Evolutionary conservation across 2,329 filamentous ascomycete species (phyloP).

Genomic region (Triangularia verruculosa): DNA sequence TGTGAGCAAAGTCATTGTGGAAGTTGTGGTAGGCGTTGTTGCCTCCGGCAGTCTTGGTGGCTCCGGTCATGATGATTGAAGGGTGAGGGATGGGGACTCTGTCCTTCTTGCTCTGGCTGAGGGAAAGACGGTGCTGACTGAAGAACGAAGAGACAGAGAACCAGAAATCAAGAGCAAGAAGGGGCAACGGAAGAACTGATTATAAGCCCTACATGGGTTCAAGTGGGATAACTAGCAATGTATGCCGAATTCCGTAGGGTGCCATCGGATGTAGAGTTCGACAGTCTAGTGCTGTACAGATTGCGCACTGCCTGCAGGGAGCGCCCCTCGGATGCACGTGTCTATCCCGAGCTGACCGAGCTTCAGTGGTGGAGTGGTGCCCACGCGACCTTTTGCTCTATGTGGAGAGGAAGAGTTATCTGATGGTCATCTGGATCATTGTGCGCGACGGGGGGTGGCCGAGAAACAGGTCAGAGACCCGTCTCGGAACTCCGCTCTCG

Average conservation of each 20-base stretch:
- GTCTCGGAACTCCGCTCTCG: not conserved
- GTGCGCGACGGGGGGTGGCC: not conserved
- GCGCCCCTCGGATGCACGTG: not conserved
- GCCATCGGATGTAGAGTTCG: not conserved
- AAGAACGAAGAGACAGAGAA: slow-evolving; percentile 6
- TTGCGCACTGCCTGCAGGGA: not conserved
- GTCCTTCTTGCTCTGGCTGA: not conserved
- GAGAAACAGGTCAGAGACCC: not conserved
- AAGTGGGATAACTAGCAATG: not conserved
- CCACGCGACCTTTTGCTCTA: not conserved
- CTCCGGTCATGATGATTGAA: slow-evolving; percentile 2
- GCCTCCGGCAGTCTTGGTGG: slow-evolving; percentile 56
- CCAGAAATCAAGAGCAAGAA: not conserved
- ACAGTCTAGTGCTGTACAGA: not conserved
- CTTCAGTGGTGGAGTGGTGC: not conserved
- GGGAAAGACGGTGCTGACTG: not conserved
- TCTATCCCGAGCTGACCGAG: not conserved
- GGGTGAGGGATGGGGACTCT: not conserved
- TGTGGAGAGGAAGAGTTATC: not conserved
- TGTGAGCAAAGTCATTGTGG: slow-evolving; percentile 48
- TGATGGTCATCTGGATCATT: not conserved
- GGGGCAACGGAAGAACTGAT: not conserved
- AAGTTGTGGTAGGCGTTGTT: slow-evolving; percentile 75
- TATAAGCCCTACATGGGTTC: not conserved
- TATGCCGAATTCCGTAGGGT: not conserved